Evolutionary conservation across 192 early-diverging fungal genomes (phyloP), one percentile per base, ranked within the genome.

Genomic region (Endogone sp.): DNA sequence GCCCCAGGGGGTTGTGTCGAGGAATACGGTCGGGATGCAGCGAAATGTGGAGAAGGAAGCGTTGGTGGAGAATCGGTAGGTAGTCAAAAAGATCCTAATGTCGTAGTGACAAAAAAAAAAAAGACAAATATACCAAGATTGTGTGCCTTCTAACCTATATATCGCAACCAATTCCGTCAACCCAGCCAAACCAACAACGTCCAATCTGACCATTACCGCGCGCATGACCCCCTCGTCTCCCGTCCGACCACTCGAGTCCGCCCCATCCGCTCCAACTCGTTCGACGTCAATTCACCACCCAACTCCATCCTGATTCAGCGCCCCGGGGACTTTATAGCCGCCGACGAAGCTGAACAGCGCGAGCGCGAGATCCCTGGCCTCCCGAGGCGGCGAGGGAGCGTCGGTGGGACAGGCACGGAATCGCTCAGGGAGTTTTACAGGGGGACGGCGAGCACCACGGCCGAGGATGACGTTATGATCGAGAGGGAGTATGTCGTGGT

Each of bases 401-500:
- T 28, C 55, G 27, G 32, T 60, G 44, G 30, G 65, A 61, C 62
- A 59, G 54, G 62, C 62, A 26, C 55, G 8, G n/a, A 61, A 2
- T 27, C 60, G 54, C 21, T 59, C 24, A 62, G 29, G 37, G 37
- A 44, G 37, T 44, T 44, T 44, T 8, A 44, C 59, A 60, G 27
- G 59, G 59, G 27, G 4, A 23, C n/a, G 4, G 59, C 4, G 20
- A n/a, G n/a, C 4, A 60, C 6, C 10, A 65, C 68, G 29, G 68
- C 66, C 16, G 80, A 84, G 59, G 79, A 89, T 68, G 84, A 90
- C 67, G 63, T 83, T 66, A 68, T 87, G 2, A 60, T 84, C 4
- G 87, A 85, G 63, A 85, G 84, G 59, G 92, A 91, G 66, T 93
- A 91, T 68, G 90, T 93, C 26, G 84, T 93, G 3, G 75, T 93